Base-by-base conservation (phyloP, 441 rosid genomes). In the Eruca vesicaria region DNA sequence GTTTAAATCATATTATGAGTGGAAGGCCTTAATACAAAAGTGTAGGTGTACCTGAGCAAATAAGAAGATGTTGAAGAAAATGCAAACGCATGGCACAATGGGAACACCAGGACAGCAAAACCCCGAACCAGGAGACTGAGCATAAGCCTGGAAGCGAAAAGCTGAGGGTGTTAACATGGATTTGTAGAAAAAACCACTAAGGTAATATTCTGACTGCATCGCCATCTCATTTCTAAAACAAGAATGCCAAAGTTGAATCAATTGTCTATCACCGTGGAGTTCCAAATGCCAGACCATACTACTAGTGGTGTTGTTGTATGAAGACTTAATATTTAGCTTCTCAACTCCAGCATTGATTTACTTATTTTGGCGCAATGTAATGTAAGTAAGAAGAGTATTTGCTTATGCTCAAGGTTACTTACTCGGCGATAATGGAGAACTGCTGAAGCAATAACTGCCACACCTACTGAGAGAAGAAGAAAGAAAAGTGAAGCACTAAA, bases 61-160 rank as follows among this genome's bases (percentile, higher is more conserved):
- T 77, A 96, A 86, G 86, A 93, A 96, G 69, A 96, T 88, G 82
- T 96, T 96, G 83, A 96, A 88, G 86, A 93, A 89, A 82, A 96
- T 88, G 86, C 97, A 90, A 65, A 89, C 67, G 35, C 84, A 79
- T 56, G 98, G 99, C 73, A 96, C 61, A 16, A 89, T 59, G n/a
- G 99, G 98, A 68, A 96, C 98, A 71, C 93, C 80, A 20, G 98
- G 99, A 79, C 98, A 96, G 63, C 89, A 77, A 81, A 96, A 96
- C 65, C 97, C 95, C 6, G 86, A 93, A 38, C 97, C 95, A 1
- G 79, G 85, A 62, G 93, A 83, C 70, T 71, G 79, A 3, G 73
- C 71, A 79, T 93, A 93, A 38, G 62, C 84, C 98, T 96, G 92
- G 18, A 63, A 64, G 16, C 16, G 8, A 56, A 68, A 76, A 76